Conservation (phyloP, 2,329 filamentous ascomycete genomes). For the Lithohypha guttulata region DNA sequence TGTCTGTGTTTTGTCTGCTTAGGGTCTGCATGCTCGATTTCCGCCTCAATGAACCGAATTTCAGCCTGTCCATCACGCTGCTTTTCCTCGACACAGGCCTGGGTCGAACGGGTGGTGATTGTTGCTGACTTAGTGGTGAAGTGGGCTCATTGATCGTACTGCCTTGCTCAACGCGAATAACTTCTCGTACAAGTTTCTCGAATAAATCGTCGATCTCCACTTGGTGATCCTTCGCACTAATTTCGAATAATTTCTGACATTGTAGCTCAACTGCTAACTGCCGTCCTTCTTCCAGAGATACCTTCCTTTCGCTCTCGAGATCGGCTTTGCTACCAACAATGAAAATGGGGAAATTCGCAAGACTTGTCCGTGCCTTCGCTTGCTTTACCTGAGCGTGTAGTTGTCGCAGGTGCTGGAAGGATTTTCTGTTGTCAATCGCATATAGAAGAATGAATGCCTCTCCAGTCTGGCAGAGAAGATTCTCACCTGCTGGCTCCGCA, state of each 20-base stretch:
- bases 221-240: conserved; percentile 1
- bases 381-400: conserved; percentile 2
- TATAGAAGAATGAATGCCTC: conserved; percentile 8
- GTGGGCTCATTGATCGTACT: not conserved
- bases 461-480: conserved; percentile 1
- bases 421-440: conserved; percentile 5
- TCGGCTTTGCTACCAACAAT: conserved; percentile 6
- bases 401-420: conserved; percentile 4
- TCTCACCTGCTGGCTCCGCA: not conserved
- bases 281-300: conserved; percentile 3
- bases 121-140: not conserved
- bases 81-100: not conserved
- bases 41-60: conserved; percentile 3
- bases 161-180: not conserved
- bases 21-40: conserved; percentile 1
- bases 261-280: conserved; percentile 5
- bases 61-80: conserved; percentile 5
- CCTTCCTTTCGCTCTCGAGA: conserved; percentile 4
- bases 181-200: conserved; percentile 2
- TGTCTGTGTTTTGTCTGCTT: not conserved
- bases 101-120: not conserved
- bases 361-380: not conserved
- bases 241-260: conserved; percentile 6
- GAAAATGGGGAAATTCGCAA: not conserved
- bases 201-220: conserved; percentile 6